A percentile compares a stretch with the other conserved stretches of the same genome.
These are phyloP conservation scores for Diutina pseudorugosa DNA, from an alignment of 1,139 yeast genomes.

Conservation along the genomic window DNA sequence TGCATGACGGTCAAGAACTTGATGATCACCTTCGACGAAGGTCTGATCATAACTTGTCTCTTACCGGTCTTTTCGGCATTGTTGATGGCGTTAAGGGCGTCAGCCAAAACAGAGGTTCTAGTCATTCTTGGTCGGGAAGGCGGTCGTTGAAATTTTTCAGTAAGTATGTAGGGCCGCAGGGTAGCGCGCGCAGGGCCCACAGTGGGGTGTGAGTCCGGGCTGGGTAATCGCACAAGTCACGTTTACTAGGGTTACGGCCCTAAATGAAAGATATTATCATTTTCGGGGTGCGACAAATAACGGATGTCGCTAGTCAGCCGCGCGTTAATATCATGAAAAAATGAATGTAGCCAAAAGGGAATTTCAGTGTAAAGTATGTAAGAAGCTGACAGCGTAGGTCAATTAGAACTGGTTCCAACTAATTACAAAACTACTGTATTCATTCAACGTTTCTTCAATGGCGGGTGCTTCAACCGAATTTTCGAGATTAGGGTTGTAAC, in stretches of 20 bases:
- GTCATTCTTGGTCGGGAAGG: neutral
- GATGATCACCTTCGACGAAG: slow-evolving; percentile 96
- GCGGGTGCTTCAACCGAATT: too few relatives aligned
- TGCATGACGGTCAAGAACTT: slow-evolving; percentile 96
- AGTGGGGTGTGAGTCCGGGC: too few relatives aligned
- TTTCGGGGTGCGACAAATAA: too few relatives aligned
- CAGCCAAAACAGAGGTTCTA: slow-evolving; percentile 85
- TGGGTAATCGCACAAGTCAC: neutral
- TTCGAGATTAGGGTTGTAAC: neutral
- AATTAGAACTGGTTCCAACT: too few relatives aligned
- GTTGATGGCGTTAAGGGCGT: slow-evolving; percentile 96
- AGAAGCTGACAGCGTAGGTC: too few relatives aligned
- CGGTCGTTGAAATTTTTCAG: neutral
- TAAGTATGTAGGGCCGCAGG: neutral
- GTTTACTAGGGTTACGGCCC: neutral
- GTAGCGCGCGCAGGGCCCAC: neutral
- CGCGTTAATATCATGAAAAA: too few relatives aligned
- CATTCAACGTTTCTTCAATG: too few relatives aligned
- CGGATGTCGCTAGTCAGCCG: too few relatives aligned
- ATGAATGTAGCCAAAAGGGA: too few relatives aligned
- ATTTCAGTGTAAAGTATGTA: too few relatives aligned
- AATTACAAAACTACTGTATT: too few relatives aligned
- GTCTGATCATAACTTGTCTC: slow-evolving; percentile 98
- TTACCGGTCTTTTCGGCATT: slow-evolving; percentile 99
- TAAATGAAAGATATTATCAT: too few relatives aligned